Base-by-base conservation (phyloP, 1,139 yeast species). In the Nakaseomyces delphensis region DNA sequence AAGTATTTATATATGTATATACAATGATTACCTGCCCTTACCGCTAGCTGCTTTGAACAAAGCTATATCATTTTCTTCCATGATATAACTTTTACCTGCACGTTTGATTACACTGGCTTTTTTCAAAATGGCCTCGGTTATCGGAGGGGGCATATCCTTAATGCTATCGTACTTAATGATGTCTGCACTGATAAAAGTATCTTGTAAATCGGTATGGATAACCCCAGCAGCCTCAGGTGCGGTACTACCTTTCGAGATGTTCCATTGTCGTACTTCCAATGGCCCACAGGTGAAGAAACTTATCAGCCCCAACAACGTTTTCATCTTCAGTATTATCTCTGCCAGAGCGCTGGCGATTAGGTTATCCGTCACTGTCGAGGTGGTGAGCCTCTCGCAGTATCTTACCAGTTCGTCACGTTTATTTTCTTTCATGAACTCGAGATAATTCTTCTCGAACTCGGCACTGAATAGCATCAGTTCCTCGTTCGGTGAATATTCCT, bases 221-320 rank as follows among this genome's bases (percentile, higher is more conserved):
- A 85, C 82, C 19, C 95, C 95, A 0, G 97, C 97, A 1, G 96
- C 96, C 49, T 85, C 85, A 13, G 94, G 93, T 8, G 95, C 95
- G 40, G 77, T 72, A 28, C 85, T 78, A 25, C 89, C 85, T 51
- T 72, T 67, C 51, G 94, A 71, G 40, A 89, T 71, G 10, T 94
- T 83, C 97, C 98, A 89, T 62, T 91, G 95, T 51, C 95, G 73
- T 3, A 86, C 89, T 65, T 91, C 97, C 40, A 77, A 73, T 10
- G 86, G 81, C 10, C 97, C 97, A 63, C 94, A 83, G 1, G 98
- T 89, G 68, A 83, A 89, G 66, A 80, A 91, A 38, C 95, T 83
- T 38, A 89, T 82, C 51, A 89, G 71, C 43, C 77, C 72, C 38
- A 89, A 67, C 2, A 80, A 76, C 21, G 68, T 61, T 53, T 94